Conservation (phyloP, 192 early-diverging fungal species). For the Cladochytrium replicatum region DNA sequence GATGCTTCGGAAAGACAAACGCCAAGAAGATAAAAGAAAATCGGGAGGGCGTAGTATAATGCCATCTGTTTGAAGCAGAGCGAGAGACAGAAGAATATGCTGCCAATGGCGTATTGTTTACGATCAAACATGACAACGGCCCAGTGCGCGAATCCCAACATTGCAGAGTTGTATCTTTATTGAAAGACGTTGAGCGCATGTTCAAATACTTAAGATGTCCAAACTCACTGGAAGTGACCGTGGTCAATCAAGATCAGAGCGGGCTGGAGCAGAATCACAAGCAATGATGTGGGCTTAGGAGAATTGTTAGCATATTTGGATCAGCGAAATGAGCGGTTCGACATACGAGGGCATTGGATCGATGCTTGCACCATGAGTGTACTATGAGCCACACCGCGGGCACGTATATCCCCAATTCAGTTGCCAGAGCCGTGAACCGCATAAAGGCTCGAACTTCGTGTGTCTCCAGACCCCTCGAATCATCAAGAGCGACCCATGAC, state of each 20-base stretch:
- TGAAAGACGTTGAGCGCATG: not conserved
- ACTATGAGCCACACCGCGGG: constrained; percentile 52
- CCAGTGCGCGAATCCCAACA: constrained; percentile 88
- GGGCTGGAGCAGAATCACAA: constrained; percentile 71
- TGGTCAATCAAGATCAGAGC: constrained; percentile 88
- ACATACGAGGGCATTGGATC: constrained; percentile 14
- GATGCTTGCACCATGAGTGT: constrained; percentile 13
- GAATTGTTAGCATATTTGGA: not conserved
- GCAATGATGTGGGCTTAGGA: constrained; percentile 22
- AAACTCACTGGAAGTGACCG: constrained; percentile 96
- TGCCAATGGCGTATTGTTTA: constrained; percentile 57
- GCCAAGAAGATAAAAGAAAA: constrained; percentile 87
- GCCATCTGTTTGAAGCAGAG: constrained; percentile 97
- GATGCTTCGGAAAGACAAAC: constrained; percentile 1
- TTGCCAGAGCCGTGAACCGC: constrained; percentile 66
- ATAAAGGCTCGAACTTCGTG: constrained; percentile 77
- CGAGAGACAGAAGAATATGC: constrained; percentile 71
- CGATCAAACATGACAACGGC: constrained; percentile 55
- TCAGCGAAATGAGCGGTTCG: not conserved
- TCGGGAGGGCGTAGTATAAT: constrained; percentile 80
- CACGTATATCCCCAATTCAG: constrained; percentile 67
- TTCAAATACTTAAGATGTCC: constrained; percentile 1
- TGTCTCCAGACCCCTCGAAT: constrained; percentile 76
- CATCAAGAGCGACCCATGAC: constrained; percentile 72
- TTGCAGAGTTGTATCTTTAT: constrained; percentile 78